phyloP scores from a whole-genome alignment of 495 filamentous ascomycete genomes.

The Massariosphaeria phaeospora region DNA sequence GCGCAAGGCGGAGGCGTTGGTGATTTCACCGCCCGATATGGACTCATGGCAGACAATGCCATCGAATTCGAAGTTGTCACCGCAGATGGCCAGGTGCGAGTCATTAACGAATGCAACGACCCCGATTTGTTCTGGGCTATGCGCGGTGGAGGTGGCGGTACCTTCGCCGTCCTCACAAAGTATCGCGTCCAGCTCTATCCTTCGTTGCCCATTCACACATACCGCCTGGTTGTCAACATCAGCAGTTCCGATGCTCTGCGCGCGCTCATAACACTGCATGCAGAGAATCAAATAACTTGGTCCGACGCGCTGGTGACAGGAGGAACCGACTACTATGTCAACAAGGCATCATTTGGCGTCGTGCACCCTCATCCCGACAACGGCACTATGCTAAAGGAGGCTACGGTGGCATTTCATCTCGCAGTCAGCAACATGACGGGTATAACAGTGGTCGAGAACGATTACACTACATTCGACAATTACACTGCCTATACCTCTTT shows the following conservation, averaged over 20 bases:
- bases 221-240: not conserved
- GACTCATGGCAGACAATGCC: slow-evolving; percentile 22
- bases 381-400: not conserved
- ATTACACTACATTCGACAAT: not conserved
- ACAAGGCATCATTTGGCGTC: not conserved
- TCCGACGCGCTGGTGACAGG: not conserved
- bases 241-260: not conserved
- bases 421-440: not conserved
- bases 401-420: not conserved
- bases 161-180: slow-evolving; percentile 21
- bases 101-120: slow-evolving; percentile 5
- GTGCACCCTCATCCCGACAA: not conserved
- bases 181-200: not conserved
- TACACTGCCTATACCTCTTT: not conserved
- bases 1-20: slow-evolving; percentile 20
- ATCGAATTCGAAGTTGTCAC: slow-evolving; percentile 21
- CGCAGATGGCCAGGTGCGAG: slow-evolving; percentile 13
- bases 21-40: slow-evolving; percentile 17
- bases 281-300: not conserved
- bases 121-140: slow-evolving; percentile 32
- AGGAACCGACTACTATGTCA: not conserved
- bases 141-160: slow-evolving; percentile 30
- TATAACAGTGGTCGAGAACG: not conserved
- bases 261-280: not conserved
- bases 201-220: not conserved